Evolutionary conservation across 2,329 filamentous ascomycete species (phyloP).

Genomic region (Xylaria sp.): DNA sequence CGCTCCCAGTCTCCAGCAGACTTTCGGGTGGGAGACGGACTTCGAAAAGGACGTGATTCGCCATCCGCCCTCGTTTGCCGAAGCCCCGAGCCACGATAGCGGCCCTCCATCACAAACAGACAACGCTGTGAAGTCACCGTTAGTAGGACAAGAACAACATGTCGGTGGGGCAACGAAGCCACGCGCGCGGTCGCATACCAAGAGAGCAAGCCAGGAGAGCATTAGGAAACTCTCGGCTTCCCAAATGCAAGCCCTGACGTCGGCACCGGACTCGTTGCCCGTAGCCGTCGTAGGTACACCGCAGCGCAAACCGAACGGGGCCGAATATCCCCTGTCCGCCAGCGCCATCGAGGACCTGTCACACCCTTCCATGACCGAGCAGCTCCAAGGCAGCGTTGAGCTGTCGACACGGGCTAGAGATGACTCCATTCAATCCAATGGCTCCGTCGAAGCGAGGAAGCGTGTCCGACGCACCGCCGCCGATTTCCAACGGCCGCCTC

Average conservation of each 20-base stretch:
- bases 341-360: slow-evolving; percentile 51
- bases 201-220: slow-evolving; percentile 51
- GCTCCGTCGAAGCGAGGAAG: slow-evolving; percentile 45
- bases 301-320: slow-evolving; percentile 49
- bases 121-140: slow-evolving; percentile 20
- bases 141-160: slow-evolving; percentile 29
- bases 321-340: slow-evolving; percentile 54
- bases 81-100: slow-evolving; percentile 16
- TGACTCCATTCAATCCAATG: slow-evolving; percentile 47
- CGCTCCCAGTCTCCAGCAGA: neutral
- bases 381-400: slow-evolving; percentile 46
- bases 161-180: slow-evolving; percentile 34
- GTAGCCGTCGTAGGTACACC: slow-evolving; percentile 56
- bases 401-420: slow-evolving; percentile 29
- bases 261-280: slow-evolving; percentile 68
- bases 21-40: neutral
- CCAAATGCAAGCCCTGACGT: slow-evolving; percentile 68
- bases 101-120: slow-evolving; percentile 21
- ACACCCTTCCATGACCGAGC: slow-evolving; percentile 50
- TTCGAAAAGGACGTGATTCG: slow-evolving; percentile 26
- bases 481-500: slow-evolving; percentile 51
- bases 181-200: slow-evolving; percentile 42
- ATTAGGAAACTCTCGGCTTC: slow-evolving; percentile 67
- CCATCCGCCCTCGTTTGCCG: slow-evolving; percentile 17
- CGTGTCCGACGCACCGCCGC: slow-evolving; percentile 42